phyloP scores from a whole-genome alignment of 2,329 filamentous ascomycete species.

The Fusarium denticulatum region DNA sequence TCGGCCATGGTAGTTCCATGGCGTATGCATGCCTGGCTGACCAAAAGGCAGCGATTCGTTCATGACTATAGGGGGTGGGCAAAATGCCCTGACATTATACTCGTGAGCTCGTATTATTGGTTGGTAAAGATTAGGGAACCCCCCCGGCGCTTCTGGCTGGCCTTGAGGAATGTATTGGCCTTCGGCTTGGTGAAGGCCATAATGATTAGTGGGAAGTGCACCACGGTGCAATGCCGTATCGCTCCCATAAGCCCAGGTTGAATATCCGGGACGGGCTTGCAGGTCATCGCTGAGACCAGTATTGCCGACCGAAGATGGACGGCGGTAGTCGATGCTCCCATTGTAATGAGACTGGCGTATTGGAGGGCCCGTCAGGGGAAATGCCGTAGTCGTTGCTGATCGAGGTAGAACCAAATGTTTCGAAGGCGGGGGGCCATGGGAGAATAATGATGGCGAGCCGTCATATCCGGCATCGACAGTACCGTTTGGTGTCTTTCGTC shows the following conservation, averaged over 20 bases:
- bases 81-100: conserved; percentile 52
- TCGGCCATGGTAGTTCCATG: conserved; percentile 33
- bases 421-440: conserved; percentile 76
- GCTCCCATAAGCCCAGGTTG: conserved; percentile 28
- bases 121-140: conserved; percentile 42
- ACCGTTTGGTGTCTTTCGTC: conserved; percentile 94
- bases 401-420: conserved; percentile 86
- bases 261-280: conserved; percentile 11
- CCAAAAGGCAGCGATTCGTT: conserved; percentile 47
- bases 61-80: conserved; percentile 48
- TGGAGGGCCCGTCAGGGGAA: conserved; percentile 20
- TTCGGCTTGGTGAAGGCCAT: conserved; percentile 19
- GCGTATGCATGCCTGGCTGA: conserved; percentile 41
- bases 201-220: conserved; percentile 20
- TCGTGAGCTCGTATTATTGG: conserved; percentile 50
- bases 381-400: conserved; percentile 34
- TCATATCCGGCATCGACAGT: conserved; percentile 93
- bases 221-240: conserved; percentile 23
- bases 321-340: conserved; percentile 14
- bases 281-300: conserved; percentile 24
- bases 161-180: conserved; percentile 25
- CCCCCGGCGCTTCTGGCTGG: conserved; percentile 27
- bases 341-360: conserved; percentile 25
- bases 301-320: conserved; percentile 23
- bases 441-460: conserved; percentile 78